Percentiles rank a stretch among this genome's conserved stretches.
Conservation (phyloP, 2,329 filamentous ascomycete species). For the Venturia asperata region DNA sequence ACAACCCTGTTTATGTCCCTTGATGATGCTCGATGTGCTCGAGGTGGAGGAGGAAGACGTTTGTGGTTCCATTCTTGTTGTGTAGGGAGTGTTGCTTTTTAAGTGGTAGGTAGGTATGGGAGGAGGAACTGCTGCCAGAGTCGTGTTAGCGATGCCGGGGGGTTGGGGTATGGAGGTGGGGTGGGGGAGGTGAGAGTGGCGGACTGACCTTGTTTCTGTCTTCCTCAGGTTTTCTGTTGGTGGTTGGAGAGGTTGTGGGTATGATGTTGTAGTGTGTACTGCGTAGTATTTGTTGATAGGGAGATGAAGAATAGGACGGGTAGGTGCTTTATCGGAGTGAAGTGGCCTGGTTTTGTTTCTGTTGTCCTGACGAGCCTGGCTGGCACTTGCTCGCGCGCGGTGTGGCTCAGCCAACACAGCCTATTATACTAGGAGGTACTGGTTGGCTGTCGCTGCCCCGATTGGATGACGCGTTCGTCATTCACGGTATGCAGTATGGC, state of each 20-base stretch:
- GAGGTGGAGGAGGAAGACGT: conserved; percentile 16
- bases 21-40: conserved; percentile 14
- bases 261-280: not conserved
- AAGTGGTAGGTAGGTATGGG: no score
- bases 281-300: no score
- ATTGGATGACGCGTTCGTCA: conserved; percentile 2
- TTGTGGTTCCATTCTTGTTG: conserved; percentile 12
- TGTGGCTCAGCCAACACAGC: not conserved
- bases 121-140: not conserved
- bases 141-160: not conserved
- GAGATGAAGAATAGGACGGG: no score
- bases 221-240: not conserved
- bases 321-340: no score
- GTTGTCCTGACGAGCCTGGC: not conserved
- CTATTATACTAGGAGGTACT: no score
- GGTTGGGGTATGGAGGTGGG: not conserved
- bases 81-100: no score
- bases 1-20: conserved; percentile 18
- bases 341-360: not conserved
- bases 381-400: not conserved
- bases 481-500: not conserved
- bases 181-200: not conserved
- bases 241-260: no score
- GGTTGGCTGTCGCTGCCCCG: not conserved
- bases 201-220: not conserved